Evolutionary conservation across 495 filamentous ascomycete genomes (phyloP).

Genomic region (Xylaria cubensis): DNA sequence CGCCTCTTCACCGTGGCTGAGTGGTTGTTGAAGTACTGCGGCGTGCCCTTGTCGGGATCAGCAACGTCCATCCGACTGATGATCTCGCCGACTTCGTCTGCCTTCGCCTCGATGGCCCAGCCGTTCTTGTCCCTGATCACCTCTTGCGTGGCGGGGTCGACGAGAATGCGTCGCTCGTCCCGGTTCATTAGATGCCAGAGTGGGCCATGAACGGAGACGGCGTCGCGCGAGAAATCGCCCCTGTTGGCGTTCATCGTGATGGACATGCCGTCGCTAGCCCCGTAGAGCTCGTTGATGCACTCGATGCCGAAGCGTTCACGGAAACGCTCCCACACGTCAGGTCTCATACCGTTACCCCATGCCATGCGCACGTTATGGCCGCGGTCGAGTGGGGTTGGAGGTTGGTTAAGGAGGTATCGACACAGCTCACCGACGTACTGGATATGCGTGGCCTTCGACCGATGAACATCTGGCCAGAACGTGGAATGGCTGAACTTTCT

Average conservation of each 20-base stretch:
- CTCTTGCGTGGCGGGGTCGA: constrained; percentile 70
- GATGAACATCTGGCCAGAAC: constrained; percentile 78
- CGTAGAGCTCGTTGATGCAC: constrained; percentile 68
- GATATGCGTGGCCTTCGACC: constrained; percentile 70
- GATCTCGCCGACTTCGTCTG: constrained; percentile 73
- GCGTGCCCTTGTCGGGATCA: constrained; percentile 51
- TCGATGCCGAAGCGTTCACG: constrained; percentile 66
- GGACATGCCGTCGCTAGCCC: constrained; percentile 67
- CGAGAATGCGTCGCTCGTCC: constrained; percentile 67
- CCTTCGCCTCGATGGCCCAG: constrained; percentile 64
- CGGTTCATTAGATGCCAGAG: constrained; percentile 57
- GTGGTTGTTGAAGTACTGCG: constrained; percentile 71
- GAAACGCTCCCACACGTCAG: constrained; percentile 77
- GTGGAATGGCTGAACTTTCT: constrained; percentile 71
- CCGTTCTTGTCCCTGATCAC: constrained; percentile 68
- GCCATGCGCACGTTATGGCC: constrained; percentile 69
- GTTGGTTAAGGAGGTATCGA: constrained; percentile 74
- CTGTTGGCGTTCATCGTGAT: constrained; percentile 57
- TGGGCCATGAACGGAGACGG: constrained; percentile 72
- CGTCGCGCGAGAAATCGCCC: constrained; percentile 63
- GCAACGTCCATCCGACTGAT: constrained; percentile 67
- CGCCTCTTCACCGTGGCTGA: constrained; percentile 71
- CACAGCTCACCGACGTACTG: constrained; percentile 84
- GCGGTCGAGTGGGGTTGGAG: constrained; percentile 65
- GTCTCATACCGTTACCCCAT: constrained; percentile 78